Conservation (phyloP, 768 basidiomycete species). For the Leccinum incarnatum region DNA sequence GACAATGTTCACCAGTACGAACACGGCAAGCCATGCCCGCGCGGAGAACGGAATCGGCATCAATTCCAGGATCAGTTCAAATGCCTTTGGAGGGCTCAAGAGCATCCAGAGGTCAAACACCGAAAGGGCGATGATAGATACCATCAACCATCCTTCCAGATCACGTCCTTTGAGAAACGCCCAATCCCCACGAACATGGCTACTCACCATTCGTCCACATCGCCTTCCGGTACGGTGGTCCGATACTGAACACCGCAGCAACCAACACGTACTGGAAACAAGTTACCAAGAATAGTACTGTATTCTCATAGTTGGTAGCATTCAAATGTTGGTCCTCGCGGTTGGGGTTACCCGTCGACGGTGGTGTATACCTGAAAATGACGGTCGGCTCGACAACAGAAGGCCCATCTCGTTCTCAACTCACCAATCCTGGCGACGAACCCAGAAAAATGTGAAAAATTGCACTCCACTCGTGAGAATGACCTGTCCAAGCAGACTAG, state of each 20-base stretch:
- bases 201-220: conserved; percentile 91
- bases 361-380: conserved; percentile 69
- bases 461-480: conserved; percentile 80
- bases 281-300: conserved; percentile 87
- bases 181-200: neutral
- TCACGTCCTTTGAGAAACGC: neutral
- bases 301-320: conserved; percentile 88
- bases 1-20: conserved; percentile 66
- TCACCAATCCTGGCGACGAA: conserved; percentile 81
- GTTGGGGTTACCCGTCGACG: conserved; percentile 44
- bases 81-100: conserved; percentile 59
- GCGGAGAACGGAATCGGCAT: conserved; percentile 70
- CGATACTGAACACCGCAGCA: conserved; percentile 96
- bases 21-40: conserved; percentile 64
- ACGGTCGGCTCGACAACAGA: neutral
- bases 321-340: conserved; percentile 69
- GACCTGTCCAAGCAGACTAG: conserved; percentile 92
- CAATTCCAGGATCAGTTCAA: conserved; percentile 68
- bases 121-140: conserved; percentile 65
- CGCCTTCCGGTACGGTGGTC: conserved; percentile 91
- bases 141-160: conserved; percentile 72
- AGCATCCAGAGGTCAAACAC: conserved; percentile 76
- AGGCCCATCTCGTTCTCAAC: neutral
- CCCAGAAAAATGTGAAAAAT: conserved; percentile 87
- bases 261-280: conserved; percentile 99